A percentile compares a stretch with the other conserved stretches of the same genome.
phyloP scores from a whole-genome alignment of 352 stramenopile species.

The Globisporangium cylindrosporum region DNA sequence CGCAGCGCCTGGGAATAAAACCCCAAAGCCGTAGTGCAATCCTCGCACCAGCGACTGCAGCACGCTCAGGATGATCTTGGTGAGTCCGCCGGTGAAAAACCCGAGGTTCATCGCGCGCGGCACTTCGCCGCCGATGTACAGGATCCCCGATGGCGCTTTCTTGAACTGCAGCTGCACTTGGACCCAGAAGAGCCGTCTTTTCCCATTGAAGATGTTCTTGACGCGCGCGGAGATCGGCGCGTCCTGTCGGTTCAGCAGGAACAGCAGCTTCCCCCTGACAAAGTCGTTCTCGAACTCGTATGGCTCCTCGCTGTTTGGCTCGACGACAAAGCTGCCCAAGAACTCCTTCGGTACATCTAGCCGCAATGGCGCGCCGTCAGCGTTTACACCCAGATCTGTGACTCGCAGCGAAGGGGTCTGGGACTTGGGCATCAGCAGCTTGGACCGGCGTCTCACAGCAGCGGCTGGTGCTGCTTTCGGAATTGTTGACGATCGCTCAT shows the following conservation, averaged over 20 bases:
- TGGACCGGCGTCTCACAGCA: constrained; percentile 1
- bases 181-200: constrained; percentile 57
- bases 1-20: constrained; percentile 22
- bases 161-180: constrained; percentile 73
- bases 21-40: constrained; percentile 55
- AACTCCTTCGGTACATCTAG: constrained; percentile 2
- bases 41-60: constrained; percentile 51
- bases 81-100: constrained; percentile 49
- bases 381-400: constrained; percentile 16
- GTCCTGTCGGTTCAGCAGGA: constrained; percentile 49
- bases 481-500: background rate
- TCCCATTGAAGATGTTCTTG: constrained; percentile 36
- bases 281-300: constrained; percentile 82
- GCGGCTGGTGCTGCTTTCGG: background rate
- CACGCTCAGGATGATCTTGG: constrained; percentile 52
- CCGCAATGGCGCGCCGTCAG: constrained; percentile 10
- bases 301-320: constrained; percentile 33
- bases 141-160: constrained; percentile 37
- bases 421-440: background rate
- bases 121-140: constrained; percentile 71
- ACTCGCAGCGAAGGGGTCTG: constrained; percentile 17
- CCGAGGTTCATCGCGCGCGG: constrained; percentile 47
- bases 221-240: constrained; percentile 1
- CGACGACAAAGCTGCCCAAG: constrained; percentile 18
- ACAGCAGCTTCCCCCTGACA: constrained; percentile 65